Evolutionary conservation across 2,329 filamentous ascomycete genomes (phyloP), one percentile per base, ranked within the genome.

Genomic region (Cercospora janseana): DNA sequence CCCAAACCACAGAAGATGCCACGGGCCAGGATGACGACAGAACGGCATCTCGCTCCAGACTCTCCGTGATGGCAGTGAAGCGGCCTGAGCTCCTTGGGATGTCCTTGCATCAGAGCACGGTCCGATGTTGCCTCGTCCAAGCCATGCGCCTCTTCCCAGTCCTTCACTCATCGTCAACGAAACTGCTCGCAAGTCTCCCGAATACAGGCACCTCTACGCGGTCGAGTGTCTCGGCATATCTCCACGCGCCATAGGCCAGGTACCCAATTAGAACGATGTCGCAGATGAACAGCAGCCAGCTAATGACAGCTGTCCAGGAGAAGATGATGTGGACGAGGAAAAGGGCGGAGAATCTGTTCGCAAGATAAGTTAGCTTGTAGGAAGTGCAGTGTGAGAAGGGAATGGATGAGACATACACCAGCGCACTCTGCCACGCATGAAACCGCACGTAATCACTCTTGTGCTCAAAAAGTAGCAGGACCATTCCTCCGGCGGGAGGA

Each of bases 391-490:
- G 10, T 3, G 34, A 8, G 1, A 4, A 7, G 3, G 4, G 12
- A 10, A 16, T 16, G 6, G 24, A 21, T n/a, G n/a, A n/a, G n/a
- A 41, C 46, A 18, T 42, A 48, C 26, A 66, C 45, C 41, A 69
- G 47, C 23, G 65, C 62, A 13, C 57, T 61, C 72, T 98, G 93
- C 92, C 93, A 98, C 6, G 93, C 93, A 70, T 98, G 93, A 62
- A 97, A 97, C 57, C 93, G 81, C 50, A 98, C 93, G 70, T 95
- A 98, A 72, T 98, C 93, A 66, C 90, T 96, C 75, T 95, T 93
- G 66, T 91, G 83, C 77, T 98, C 93, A 56, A 92, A 68, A 35
- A 97, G 80, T 59, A 98, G 71, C 61, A 98, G 71, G 59, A 95
- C 69, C 20, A 96, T 88, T 3, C 87, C 88, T 2, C 92, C 93